Evolutionary conservation across 2,329 filamentous ascomycete genomes (phyloP), one percentile per base, ranked within the genome.

Genomic region (Sclerotinia spermophila): DNA sequence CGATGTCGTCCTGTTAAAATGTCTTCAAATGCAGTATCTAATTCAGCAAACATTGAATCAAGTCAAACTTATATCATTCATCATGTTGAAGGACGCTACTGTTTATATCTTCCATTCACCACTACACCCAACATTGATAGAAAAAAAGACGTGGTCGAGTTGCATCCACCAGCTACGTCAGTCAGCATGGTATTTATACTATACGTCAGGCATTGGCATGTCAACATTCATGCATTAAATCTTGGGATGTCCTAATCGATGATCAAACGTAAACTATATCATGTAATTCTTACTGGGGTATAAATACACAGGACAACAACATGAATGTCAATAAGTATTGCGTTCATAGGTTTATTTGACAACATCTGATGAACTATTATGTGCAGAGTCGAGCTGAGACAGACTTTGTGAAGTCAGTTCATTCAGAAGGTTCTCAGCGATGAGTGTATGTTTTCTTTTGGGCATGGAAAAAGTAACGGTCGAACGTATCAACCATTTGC

Each of bases 181-280:
- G 64, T 67, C 48, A 30, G 17, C 51, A 53, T 55, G 27, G 62
- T 19, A 55, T 30, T 35, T 27, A 51, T 51, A 51, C 42, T 53
- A 15, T 33, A 45, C 10, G 44, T 64, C 44, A 55, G 35, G 40
- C 33, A n/a, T 64, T 64, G 42, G 42, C 44, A 48, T 64, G 60
- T 64, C 42, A 64, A 64, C 19, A 48, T 64, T 64, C 45, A 64
- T 48, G 60, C 60, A 48, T 30, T 51, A 24, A 17, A n/a, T 69
- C 30, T 48, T 64, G n/a, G 42, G 33, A n/a, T 69, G n/a, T 33
- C n/a, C n/a, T 15, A 42, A 56, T 33, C 21, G 67, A 56, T 45
- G 45, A 69, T 44, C 58, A 69, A 45, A 59, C 67, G 65, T 69
- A 45, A 64, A 55, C n/a, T 69, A n/a, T 53, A 40, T 55, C 67